Percentiles rank a stretch among this genome's conserved stretches.
phyloP scores from a whole-genome alignment of 495 filamentous ascomycete species.

The Aspergillus cavernicola region DNA sequence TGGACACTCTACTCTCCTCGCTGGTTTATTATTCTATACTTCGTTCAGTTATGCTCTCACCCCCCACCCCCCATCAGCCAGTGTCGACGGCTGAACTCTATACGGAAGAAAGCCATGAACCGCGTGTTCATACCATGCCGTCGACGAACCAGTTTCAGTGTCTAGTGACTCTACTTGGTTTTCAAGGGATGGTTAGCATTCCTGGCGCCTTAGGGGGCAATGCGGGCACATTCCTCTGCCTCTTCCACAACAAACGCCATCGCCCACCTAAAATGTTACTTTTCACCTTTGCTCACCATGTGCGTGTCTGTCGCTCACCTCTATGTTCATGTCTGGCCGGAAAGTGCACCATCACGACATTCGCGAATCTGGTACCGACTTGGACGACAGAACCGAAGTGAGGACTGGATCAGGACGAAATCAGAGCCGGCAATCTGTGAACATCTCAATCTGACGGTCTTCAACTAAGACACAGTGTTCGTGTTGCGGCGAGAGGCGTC shows the following conservation, averaged over 20 bases:
- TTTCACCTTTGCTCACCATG: constrained; percentile 12
- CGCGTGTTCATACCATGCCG: too few species aligned
- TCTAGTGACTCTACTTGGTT: constrained; percentile 1
- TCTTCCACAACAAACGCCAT: constrained; percentile 35
- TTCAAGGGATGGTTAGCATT: constrained; percentile 24
- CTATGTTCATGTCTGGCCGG: constrained; percentile 6
- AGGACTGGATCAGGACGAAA: not conserved
- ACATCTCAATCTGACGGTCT: not conserved
- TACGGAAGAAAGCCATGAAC: too few species aligned
- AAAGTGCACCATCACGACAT: not conserved
- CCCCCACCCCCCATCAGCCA: too few species aligned
- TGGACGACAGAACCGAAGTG: not conserved
- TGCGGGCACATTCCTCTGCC: constrained; percentile 35
- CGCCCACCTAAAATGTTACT: constrained; percentile 7
- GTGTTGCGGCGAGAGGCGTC: not conserved
- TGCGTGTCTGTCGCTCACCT: constrained; percentile 15
- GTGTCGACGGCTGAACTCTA: too few species aligned
- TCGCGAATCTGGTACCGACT: not conserved
- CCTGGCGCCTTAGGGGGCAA: constrained; percentile 27
- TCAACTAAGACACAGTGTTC: not conserved
- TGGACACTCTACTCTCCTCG: too few species aligned
- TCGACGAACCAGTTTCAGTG: not conserved
- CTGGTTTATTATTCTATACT: too few species aligned
- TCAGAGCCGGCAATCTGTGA: not conserved
- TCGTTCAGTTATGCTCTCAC: too few species aligned